Evolutionary conservation across 305 asterid genomes (phyloP), one percentile per base, ranked within the genome.

Genomic region (Solanum chacoense): DNA sequence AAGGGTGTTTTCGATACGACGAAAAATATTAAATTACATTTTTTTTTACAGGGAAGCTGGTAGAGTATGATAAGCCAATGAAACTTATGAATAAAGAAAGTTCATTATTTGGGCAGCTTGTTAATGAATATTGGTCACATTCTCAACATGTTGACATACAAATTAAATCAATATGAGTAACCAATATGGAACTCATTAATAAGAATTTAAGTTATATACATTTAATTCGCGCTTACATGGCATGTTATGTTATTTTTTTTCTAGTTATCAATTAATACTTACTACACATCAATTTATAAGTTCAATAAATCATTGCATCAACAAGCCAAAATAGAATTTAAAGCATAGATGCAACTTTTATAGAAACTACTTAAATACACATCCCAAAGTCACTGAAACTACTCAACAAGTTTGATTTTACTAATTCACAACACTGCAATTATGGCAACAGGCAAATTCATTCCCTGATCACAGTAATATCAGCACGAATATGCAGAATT

Each of bases 401-500:
- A 20, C 24, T 59, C 69, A 59, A 59, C 85, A 26, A 2, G 29
- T 79, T 8, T 26, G 84, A 10, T 7, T 55, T 55, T 55, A 18
- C 65, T 55, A 55, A 55, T 55, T 55, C 1, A 45, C 22, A 45
- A 45, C 63, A 45, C 22, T 14, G 22, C 22, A 45, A 42, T 12
- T 42, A 40, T 40, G 50, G 50, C 50, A 76, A 76, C 42, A 76
- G 50, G 50, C 12, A 22, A 24, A 40, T 55, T 55, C 67, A 20
- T 8, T 80, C 91, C 89, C 91, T 93, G 59, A 95, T 18, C 67
- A 18, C 88, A 1, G 94, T 94, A 34, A 96, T 94, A 91, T 94
- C 98, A 3, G 96, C 98, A 91, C 96, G 91, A 69, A 96, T 94
- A 91, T 95, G 97, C 38, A 96, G 96, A 75, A 93, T 83, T 3